Percentiles rank a stretch among this genome's conserved stretches.
These are phyloP conservation scores for Metschnikowia arizonensis DNA, from an alignment of 805 yeast species.

Conservation along the genomic window DNA sequence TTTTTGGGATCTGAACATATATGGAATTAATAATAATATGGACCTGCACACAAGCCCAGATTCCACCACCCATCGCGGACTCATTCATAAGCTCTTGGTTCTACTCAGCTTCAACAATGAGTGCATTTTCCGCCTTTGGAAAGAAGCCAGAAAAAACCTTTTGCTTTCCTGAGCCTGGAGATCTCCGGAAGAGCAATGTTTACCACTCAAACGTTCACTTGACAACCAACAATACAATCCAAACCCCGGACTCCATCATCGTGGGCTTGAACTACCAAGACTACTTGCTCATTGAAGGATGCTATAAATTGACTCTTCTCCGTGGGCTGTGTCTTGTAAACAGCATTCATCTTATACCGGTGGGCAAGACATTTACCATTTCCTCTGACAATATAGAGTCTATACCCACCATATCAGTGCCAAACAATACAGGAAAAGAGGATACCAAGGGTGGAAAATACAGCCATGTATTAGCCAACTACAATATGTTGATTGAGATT, in stretches of 20 bases:
- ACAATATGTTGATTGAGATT: conserved; percentile 41
- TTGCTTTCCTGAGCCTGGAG: conserved; percentile 11
- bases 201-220: conserved; percentile 7
- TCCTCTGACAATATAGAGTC: conserved; percentile 35
- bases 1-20: too few relatives aligned
- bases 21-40: too few relatives aligned
- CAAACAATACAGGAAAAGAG: conserved; percentile 28
- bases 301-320: conserved; percentile 39
- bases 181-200: conserved; percentile 6
- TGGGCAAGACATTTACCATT: conserved; percentile 24
- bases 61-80: conserved; percentile 2
- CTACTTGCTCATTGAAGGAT: conserved; percentile 45
- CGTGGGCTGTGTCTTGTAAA: conserved; percentile 48
- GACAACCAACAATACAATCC: conserved; percentile 12
- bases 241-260: conserved; percentile 11
- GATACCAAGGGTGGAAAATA: conserved; percentile 16
- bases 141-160: conserved; percentile 5
- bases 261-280: conserved; percentile 44
- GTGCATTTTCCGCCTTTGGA: conserved; percentile 18
- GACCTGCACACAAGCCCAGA: background rate
- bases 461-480: conserved; percentile 28
- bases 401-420: conserved; percentile 42
- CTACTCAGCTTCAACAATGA: conserved; percentile 8
- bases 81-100: background rate
- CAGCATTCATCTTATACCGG: conserved; percentile 26